phyloP scores from a whole-genome alignment of 2,329 filamentous ascomycete genomes.

The Neodidymelliopsis sp. region DNA sequence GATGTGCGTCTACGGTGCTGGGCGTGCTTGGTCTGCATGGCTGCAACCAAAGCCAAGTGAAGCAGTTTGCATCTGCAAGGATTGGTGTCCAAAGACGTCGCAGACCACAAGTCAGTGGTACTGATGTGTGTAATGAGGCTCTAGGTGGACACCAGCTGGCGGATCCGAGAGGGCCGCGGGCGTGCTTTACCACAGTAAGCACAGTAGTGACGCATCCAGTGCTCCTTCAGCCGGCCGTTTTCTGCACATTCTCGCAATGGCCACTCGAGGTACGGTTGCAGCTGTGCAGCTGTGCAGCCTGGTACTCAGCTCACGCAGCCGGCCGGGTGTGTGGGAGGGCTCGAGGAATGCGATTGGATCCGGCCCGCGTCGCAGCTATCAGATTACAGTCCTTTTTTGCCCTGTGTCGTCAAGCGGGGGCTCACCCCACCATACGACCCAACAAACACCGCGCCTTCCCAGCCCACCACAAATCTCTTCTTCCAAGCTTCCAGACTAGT shows the following conservation, averaged over 20 bases:
- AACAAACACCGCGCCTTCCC: slow-evolving; percentile 32
- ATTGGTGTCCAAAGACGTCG: slow-evolving; percentile 19
- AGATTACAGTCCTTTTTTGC: slow-evolving; percentile 26
- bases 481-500: slow-evolving; percentile 27
- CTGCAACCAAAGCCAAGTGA: slow-evolving; percentile 24
- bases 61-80: slow-evolving; percentile 31
- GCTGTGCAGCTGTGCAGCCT: slow-evolving; percentile 19
- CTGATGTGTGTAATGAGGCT: slow-evolving; percentile 18
- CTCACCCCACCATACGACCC: slow-evolving; percentile 43
- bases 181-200: slow-evolving; percentile 23
- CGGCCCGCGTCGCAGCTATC: slow-evolving; percentile 39
- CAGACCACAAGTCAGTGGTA: slow-evolving; percentile 11
- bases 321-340: slow-evolving; percentile 44
- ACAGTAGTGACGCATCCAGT: slow-evolving; percentile 22
- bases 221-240: slow-evolving; percentile 28
- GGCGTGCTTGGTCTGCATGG: slow-evolving; percentile 26
- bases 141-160: slow-evolving; percentile 12
- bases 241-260: slow-evolving; percentile 32
- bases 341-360: slow-evolving; percentile 39
- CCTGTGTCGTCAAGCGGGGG: slow-evolving; percentile 39
- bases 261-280: slow-evolving; percentile 40
- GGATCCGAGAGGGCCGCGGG: slow-evolving; percentile 18
- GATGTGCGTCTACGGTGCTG: slow-evolving; percentile 21
- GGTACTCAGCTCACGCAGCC: slow-evolving; percentile 30
- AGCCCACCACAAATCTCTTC: slow-evolving; percentile 29